phyloP scores from a whole-genome alignment of 768 basidiomycete genomes.

The Pholiota conissans region DNA sequence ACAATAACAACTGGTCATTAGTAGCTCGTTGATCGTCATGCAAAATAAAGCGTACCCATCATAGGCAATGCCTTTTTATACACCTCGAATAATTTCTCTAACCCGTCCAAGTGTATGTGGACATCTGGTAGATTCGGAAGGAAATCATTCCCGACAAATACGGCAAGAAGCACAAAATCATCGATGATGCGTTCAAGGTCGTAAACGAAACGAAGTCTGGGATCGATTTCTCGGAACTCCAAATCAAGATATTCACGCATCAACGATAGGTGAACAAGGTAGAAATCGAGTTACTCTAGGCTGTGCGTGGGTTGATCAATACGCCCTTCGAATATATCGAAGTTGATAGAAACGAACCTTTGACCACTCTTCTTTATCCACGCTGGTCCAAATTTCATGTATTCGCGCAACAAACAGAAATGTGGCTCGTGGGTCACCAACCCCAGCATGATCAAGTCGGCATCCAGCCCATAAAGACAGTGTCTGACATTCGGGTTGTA shows the following conservation, averaged over 20 bases:
- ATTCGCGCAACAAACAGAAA: conserved; percentile 95
- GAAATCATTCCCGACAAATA: conserved; percentile 98
- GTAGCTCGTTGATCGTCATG: too few species aligned
- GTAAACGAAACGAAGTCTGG: conserved; percentile 74
- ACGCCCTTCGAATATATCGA: too few species aligned
- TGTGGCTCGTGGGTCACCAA: conserved; percentile 97
- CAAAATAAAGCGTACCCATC: conserved; percentile 48
- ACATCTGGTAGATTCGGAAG: conserved; percentile 94
- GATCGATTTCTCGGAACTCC: conserved; percentile 80
- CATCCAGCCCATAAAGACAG: conserved; percentile 97
- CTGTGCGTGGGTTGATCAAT: too few species aligned
- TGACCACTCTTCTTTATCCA: conserved; percentile 69
- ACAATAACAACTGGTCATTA: too few species aligned
- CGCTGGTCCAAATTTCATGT: conserved; percentile 94
- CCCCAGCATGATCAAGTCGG: conserved; percentile 98
- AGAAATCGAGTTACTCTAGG: conserved; percentile 86
- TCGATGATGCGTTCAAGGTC: conserved; percentile 94
- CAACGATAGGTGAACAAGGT: conserved; percentile 89
- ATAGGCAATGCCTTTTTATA: conserved; percentile 91
- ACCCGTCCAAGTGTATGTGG: conserved; percentile 96
- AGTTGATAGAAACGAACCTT: too few species aligned
- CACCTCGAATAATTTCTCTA: conserved; percentile 91
- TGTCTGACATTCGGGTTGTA: conserved; percentile 97
- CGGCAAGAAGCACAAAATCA: conserved; percentile 94
- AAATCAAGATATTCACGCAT: conserved; percentile 97